phyloP scores from a whole-genome alignment of 2,329 filamentous ascomycete species.

The Cyphellophora attinorum region DNA sequence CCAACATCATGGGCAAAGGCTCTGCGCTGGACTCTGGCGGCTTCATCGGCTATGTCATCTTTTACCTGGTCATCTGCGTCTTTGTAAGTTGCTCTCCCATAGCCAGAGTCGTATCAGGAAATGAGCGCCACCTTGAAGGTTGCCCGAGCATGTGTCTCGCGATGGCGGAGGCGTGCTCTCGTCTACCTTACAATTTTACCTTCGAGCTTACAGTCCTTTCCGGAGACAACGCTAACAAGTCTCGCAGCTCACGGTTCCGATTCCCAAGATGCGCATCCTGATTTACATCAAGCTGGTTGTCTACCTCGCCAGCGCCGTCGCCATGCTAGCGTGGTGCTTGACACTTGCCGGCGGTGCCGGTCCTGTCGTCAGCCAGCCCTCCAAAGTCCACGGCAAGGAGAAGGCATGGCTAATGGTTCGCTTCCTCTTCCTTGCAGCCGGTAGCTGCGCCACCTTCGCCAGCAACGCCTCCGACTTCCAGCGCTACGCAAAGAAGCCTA shows the following conservation, averaged over 20 bases:
- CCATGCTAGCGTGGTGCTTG: conserved; percentile 31
- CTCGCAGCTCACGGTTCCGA: conserved; percentile 29
- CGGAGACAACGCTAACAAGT: no score
- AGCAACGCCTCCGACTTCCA: conserved; percentile 26
- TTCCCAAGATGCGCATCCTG: conserved; percentile 20
- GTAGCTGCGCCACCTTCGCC: background rate
- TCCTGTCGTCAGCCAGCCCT: conserved; percentile 20
- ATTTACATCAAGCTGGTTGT: conserved; percentile 26
- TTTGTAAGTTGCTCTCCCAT: no score
- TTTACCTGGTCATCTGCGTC: conserved; percentile 32
- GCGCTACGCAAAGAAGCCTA: conserved; percentile 31
- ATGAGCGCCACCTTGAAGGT: no score
- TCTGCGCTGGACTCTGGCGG: conserved; percentile 31
- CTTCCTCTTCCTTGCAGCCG: background rate
- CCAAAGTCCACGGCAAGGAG: conserved; percentile 23
- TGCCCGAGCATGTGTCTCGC: no score
- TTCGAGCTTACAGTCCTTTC: no score
- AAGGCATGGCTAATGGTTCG: conserved; percentile 13
- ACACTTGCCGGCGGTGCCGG: conserved; percentile 24
- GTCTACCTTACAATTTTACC: no score
- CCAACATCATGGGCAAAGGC: conserved; percentile 29
- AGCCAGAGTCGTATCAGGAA: no score
- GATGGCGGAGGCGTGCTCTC: no score
- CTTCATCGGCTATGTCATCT: conserved; percentile 34
- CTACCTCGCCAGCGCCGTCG: conserved; percentile 28